Evolutionary conservation across 2,329 filamentous ascomycete genomes (phyloP), one percentile per base, ranked within the genome.

Genomic region (Sporothrix protearum): DNA sequence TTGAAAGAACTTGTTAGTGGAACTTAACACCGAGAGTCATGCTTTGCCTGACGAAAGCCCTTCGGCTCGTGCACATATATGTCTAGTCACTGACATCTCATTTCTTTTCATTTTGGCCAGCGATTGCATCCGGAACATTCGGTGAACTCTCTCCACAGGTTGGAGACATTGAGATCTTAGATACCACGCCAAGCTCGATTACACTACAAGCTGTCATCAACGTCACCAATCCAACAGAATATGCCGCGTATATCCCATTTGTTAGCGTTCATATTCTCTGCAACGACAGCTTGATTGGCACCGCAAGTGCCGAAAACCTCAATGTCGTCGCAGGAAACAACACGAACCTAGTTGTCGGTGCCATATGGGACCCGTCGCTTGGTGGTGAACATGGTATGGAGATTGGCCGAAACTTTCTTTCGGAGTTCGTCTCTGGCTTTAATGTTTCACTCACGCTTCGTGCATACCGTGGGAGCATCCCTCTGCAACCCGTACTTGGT

Each of bases 201-300:
- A 88, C 86, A 25, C 82, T 98, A 47, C 85, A 89, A 77, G 91
- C 92, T 16, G 81, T 84, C 51, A 85, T 97, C 77, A 97, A 96
- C 78, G 85, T 97, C 73, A 96, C 92, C 3, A 99, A 99, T 77
- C 94, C 95, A 1, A 97, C 94, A 0, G 86, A 90, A 3, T 97
- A 98, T 79, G 90, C 92, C 4, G 94, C 93, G 3, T 84, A 84
- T 1, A 84, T 98, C n/a, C 95, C 95, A 1, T 95, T 89, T 74
- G 81, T 93, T 74, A 94, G 91, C 78, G 86, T 97, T 57, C 88
- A 94, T 73, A 82, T 98, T 55, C 79, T 92, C 39, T 89, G 88
- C 76, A 94, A 96, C 76, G 88, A 86, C 12, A 90, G 90, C 0
- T 79, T 91, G 8, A 83, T 99, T 45, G 96, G 92, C 42, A 91